phyloP scores from a whole-genome alignment of 2,329 filamentous ascomycete genomes.

The Bipolaris victoriae region DNA sequence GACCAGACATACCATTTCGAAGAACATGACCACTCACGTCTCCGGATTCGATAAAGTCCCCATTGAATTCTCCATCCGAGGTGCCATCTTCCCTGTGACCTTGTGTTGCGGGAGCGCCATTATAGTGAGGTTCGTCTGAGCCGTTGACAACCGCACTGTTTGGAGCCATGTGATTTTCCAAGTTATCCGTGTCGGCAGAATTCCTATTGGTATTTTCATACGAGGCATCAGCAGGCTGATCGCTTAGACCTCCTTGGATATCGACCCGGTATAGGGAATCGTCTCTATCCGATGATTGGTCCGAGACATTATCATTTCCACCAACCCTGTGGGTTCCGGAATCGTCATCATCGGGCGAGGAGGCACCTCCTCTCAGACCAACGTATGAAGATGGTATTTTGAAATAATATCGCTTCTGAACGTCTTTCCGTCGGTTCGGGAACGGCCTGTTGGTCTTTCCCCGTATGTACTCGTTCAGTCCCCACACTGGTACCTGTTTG shows the following conservation, averaged over 20 bases:
- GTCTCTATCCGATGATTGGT: not conserved
- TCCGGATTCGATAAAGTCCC: too few species aligned
- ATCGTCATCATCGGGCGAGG: not conserved
- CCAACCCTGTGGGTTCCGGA: not conserved
- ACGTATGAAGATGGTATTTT: not conserved
- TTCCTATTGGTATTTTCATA: not conserved
- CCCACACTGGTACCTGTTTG: too few species aligned
- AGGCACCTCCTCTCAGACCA: not conserved
- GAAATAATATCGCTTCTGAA: not conserved
- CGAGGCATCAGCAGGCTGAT: not conserved
- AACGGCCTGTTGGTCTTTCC: too few species aligned
- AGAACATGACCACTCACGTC: too few species aligned
- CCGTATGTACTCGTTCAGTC: too few species aligned
- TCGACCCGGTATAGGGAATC: not conserved
- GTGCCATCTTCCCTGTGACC: too few species aligned
- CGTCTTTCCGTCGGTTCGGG: not conserved
- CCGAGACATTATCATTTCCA: not conserved
- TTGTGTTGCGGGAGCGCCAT: too few species aligned
- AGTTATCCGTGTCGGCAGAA: not conserved
- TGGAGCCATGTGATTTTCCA: too few species aligned
- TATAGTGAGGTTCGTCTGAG: too few species aligned
- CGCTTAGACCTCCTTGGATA: not conserved
- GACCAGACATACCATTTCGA: too few species aligned
- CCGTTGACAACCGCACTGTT: too few species aligned
- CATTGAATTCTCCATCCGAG: too few species aligned